These are phyloP conservation scores for Rhizoclosmatium globosum DNA, from an alignment of 192 early-diverging fungal species.

Conservation along the genomic window DNA sequence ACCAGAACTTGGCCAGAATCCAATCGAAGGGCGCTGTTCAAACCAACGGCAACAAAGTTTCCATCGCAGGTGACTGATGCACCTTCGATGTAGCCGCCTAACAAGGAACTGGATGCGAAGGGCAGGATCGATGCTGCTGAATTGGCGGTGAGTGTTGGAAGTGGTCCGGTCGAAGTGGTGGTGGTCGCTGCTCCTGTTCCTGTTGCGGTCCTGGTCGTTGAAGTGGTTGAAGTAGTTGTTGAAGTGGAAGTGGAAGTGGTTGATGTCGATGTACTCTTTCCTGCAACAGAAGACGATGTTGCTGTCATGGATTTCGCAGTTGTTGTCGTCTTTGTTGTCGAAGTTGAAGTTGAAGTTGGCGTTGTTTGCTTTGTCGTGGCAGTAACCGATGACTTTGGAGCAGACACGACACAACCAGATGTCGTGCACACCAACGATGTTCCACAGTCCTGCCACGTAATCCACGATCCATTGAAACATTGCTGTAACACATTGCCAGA, in stretches of 20 bases:
- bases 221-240: background rate
- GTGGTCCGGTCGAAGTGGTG: background rate
- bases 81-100: constrained; percentile 1
- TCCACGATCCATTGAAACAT: no score
- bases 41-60: background rate
- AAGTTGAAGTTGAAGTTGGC: background rate
- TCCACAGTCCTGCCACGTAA: no score
- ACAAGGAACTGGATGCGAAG: background rate
- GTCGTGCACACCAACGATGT: no score
- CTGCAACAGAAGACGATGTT: background rate
- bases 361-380: no score
- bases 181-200: background rate
- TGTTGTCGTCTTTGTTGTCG: background rate
- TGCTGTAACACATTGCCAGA: no score
- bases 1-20: background rate
- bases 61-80: constrained; percentile 12
- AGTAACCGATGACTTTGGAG: no score
- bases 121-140: background rate
- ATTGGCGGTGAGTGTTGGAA: background rate
- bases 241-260: background rate
- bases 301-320: background rate
- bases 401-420: no score
- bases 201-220: background rate
- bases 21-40: background rate
- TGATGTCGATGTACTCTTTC: background rate